Evolutionary conservation across 169 alveolate genomes (phyloP), one percentile per base, ranked within the genome.

Genomic region (Plasmodium sp.): DNA sequence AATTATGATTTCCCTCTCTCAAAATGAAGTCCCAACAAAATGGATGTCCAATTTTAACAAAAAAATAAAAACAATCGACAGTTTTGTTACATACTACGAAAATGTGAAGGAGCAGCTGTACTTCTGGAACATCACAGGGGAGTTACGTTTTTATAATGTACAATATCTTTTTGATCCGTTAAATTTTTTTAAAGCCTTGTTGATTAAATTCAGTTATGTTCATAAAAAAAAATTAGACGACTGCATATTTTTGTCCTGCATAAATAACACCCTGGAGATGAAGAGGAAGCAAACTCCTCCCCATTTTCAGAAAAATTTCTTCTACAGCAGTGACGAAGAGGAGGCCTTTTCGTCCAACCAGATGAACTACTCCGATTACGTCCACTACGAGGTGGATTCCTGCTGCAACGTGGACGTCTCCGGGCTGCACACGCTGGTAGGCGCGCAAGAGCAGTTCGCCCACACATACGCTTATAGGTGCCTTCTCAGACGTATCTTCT

Each of bases 71-170:
- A 79, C 39, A 6, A 58, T 88, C 51, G 62, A 88, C 34, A 80
- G 34, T 58, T 88, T 88, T 88, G 72, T 88, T 41, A 88, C 73
- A 10, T 88, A 88, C 82, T 88, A 58, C 45, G 91, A 88, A 88
- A 88, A 79, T 7, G 39, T 88, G 16, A 88, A 88, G 67, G 94
- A 88, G 82, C 94, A 88, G 43, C 45, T 88, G 36, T 88, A 88
- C 51, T 88, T 88, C n/a, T 88, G 94, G 94, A 88, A 88, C 54
- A 88, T 88, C 39, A 79, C 94, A 56, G 94, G 94, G 12, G 94
- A 88, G 62, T 67, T 88, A 27, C 48, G 77, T 12, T 88, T 88
- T 43, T 88, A 88, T 80, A 88, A 88, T 74, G 39, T 88, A 58
- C 91, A 88, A 80, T 88, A 81, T 22, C 74, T 88, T 41, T 88